These are phyloP conservation scores for Saxophila tyrrhenica DNA, from an alignment of 495 filamentous ascomycete species.

Conservation along the genomic window DNA sequence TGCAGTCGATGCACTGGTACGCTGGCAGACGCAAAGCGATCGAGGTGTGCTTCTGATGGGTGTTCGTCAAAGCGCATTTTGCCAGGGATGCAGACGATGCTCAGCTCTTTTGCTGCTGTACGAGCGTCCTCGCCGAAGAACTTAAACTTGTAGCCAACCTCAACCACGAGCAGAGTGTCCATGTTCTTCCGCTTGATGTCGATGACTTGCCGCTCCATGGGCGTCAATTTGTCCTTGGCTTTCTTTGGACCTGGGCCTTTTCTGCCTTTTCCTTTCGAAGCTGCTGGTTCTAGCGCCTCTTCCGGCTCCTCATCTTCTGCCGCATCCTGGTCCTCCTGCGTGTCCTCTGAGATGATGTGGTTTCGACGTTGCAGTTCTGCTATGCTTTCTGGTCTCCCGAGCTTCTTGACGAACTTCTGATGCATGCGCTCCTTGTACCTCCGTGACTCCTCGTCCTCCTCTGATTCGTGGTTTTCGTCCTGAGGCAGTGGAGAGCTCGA, in stretches of 20 bases:
- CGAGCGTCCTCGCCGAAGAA: conserved; percentile 98
- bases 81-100: conserved; percentile 93
- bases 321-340: conserved; percentile 27
- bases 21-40: conserved; percentile 89
- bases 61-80: conserved; percentile 94
- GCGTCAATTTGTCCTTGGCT: conserved; percentile 66
- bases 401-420: conserved; percentile 75
- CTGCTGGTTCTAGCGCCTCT: conserved; percentile 34
- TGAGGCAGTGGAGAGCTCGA: conserved; percentile 31
- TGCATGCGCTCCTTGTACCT: conserved; percentile 61
- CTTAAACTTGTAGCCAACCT: conserved; percentile 96
- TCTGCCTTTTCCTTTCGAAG: conserved; percentile 41
- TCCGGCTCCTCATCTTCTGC: conserved; percentile 25
- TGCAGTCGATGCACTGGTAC: conserved; percentile 86
- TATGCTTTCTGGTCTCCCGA: conserved; percentile 73
- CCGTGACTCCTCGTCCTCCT: conserved; percentile 31
- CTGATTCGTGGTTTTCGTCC: conserved; percentile 35
- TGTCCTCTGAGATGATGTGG: conserved; percentile 41
- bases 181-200: conserved; percentile 88
- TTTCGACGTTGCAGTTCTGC: conserved; percentile 52
- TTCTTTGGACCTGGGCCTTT: conserved; percentile 56
- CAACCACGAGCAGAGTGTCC: conserved; percentile 78
- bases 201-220: conserved; percentile 84
- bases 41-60: conserved; percentile 83
- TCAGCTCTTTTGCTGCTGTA: conserved; percentile 77